Base-by-base conservation (phyloP, 2,329 filamentous ascomycete species). In the Hirsutella rhossiliensis region DNA sequence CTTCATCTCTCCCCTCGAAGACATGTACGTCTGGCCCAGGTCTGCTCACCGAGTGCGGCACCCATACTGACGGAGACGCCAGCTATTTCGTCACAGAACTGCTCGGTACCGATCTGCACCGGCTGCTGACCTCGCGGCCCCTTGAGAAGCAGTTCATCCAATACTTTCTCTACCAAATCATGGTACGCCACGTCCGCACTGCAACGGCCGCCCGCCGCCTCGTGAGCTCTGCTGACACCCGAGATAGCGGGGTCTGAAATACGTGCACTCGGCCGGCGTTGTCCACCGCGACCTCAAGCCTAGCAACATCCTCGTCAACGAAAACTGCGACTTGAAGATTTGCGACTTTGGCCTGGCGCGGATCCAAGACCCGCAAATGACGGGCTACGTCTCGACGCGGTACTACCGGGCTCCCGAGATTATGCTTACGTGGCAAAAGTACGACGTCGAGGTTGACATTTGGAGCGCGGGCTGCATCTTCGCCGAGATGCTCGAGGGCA, bases 361-460 rank as follows among this genome's bases (percentile, higher is more conserved):
- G 65, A 95, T 98, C 57, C 92, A 98, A 64, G 92, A 98, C 61
- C 92, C 92, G 31, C 92, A 98, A 68, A 98, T 98, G 92, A 98
- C 92, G 37, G 92, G 92, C 55, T 98, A 98, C 62, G 92, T 98
- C 48, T 97, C 92, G 40, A 98, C 92, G 49, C 77, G 92, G 73
- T 98, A 98, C 75, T 98, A 98, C 75, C 82, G 92, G 59, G 92
- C 92, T 9, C 92, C 92, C 17, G 92, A 98, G 67, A 98, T 98
- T 62, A 98, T 98, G 92, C 87, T 98, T 62, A 97, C 92, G 52
- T 98, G 92, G 92, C 92, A 98, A 73, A 98, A 98, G 71, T 98
- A 98, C 68, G 92, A 98, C 56, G 82, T 97, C 40, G 92, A 97
- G 69, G 92, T 98, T 46, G 92, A 98, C 63, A 95, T 98, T 62